Conservation (phyloP, 2,329 filamentous ascomycete genomes). For the Phoma sp. region DNA sequence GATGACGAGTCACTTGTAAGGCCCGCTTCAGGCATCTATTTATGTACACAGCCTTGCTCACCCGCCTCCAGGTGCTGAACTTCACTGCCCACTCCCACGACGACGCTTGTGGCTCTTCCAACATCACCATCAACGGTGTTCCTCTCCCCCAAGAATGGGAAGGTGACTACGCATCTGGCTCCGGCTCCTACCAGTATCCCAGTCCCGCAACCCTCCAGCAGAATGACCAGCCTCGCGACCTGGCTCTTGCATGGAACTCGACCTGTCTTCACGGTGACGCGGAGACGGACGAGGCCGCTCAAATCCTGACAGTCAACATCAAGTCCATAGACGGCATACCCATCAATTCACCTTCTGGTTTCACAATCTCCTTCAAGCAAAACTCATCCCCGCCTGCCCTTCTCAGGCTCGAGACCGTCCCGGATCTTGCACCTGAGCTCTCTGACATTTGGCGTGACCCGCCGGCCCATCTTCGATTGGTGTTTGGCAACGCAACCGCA, state of each 20-base stretch:
- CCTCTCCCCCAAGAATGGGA: slow-evolving; percentile 49
- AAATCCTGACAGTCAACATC: slow-evolving; percentile 51
- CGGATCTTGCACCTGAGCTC: slow-evolving; percentile 38
- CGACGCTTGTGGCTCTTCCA: slow-evolving; percentile 48
- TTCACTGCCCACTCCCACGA: slow-evolving; percentile 50
- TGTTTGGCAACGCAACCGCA: slow-evolving; percentile 22
- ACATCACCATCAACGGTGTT: slow-evolving; percentile 54
- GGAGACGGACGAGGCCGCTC: slow-evolving; percentile 41
- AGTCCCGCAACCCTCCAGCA: slow-evolving; percentile 39
- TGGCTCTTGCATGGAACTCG: slow-evolving; percentile 50
- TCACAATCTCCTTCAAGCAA: slow-evolving; percentile 52
- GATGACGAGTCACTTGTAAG: slow-evolving; percentile 53
- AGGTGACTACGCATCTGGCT: slow-evolving; percentile 46
- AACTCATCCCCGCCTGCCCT: slow-evolving; percentile 45
- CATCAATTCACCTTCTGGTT: slow-evolving; percentile 43
- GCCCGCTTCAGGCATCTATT: slow-evolving; percentile 45
- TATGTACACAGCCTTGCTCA: slow-evolving; percentile 36
- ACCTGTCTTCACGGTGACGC: slow-evolving; percentile 47
- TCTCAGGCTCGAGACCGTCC: slow-evolving; percentile 44
- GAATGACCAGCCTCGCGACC: slow-evolving; percentile 47
- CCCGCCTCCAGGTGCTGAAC: slow-evolving; percentile 49
- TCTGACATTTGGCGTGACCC: slow-evolving; percentile 49
- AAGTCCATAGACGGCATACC: slow-evolving; percentile 48
- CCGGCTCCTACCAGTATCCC: slow-evolving; percentile 39
- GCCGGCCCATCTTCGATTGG: slow-evolving; percentile 42